These are phyloP conservation scores for Eutrema japonicum DNA, from an alignment of 345 rosid species.

Conservation along the genomic window DNA sequence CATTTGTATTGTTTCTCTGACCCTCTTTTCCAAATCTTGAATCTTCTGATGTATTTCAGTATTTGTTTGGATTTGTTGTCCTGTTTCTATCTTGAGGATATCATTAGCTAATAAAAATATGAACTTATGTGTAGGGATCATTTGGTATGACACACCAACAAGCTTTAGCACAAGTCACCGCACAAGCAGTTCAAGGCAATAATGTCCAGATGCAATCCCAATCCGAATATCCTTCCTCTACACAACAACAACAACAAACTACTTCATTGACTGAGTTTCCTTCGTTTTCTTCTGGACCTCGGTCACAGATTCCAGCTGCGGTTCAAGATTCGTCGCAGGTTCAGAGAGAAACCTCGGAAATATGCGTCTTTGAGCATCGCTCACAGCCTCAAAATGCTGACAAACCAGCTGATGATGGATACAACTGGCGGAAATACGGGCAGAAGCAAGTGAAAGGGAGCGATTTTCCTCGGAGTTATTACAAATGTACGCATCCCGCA, in stretches of 20 bases:
- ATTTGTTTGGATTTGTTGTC: conserved; percentile 1
- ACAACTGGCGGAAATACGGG: conserved; percentile 92
- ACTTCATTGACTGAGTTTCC: conserved; percentile 42
- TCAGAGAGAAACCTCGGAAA: conserved; percentile 48
- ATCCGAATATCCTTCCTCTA: conserved; percentile 46
- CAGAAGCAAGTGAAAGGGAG: conserved; percentile 93
- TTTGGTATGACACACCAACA: conserved; percentile 87
- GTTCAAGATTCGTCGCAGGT: conserved; percentile 39
- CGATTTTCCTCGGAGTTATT: conserved; percentile 81
- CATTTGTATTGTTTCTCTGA: conserved; percentile 11
- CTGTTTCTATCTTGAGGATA: background rate
- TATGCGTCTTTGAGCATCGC: conserved; percentile 50
- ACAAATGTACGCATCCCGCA: conserved; percentile 69
- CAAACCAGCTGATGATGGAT: conserved; percentile 74
- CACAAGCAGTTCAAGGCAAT: conserved; percentile 69
- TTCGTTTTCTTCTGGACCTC: conserved; percentile 34
- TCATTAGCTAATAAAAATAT: background rate
- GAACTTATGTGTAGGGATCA: conserved; percentile 53
- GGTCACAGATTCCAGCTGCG: conserved; percentile 42
- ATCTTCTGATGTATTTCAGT: background rate
- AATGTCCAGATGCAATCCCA: conserved; percentile 45
- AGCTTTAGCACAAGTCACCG: conserved; percentile 80
- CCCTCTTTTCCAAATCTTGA: background rate
- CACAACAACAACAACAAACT: conserved; percentile 40
- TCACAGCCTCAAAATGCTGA: conserved; percentile 53